Evolutionary conservation across 1,139 yeast genomes (phyloP).

Genomic region (Pichia sp.): DNA sequence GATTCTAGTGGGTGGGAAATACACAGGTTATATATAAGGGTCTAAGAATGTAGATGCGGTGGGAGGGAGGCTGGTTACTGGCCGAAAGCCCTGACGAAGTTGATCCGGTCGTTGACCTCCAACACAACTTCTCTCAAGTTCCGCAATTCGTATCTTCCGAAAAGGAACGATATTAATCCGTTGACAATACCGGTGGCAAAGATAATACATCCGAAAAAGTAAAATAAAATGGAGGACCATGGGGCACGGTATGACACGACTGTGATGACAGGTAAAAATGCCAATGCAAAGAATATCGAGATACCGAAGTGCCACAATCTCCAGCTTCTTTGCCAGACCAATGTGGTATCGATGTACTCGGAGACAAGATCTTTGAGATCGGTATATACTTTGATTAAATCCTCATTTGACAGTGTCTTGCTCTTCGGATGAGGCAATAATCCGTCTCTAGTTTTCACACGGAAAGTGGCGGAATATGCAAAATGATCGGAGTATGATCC

Average conservation of each 20-base stretch:
- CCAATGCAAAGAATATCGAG: conserved; percentile 51
- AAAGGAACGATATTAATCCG: conserved; percentile 76
- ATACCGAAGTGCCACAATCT: conserved; percentile 62
- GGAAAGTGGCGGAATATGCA: conserved; percentile 68
- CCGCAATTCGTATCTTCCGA: conserved; percentile 76
- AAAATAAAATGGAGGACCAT: conserved; percentile 60
- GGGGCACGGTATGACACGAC: conserved; percentile 57
- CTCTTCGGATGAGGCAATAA: neutral
- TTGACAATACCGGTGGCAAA: conserved; percentile 68
- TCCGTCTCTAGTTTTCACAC: conserved; percentile 11
- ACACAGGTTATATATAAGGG: too few species aligned
- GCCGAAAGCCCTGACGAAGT: conserved; percentile 14
- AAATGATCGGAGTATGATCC: conserved; percentile 92
- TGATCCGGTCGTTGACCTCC: conserved; percentile 52
- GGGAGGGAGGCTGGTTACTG: too few species aligned
- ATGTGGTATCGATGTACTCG: conserved; percentile 49
- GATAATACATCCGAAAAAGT: conserved; percentile 49
- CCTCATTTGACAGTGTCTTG: conserved; percentile 18
- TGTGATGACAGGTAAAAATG: conserved; percentile 54
- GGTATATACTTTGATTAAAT: conserved; percentile 40
- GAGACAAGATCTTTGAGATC: conserved; percentile 58
- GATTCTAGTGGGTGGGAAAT: too few species aligned
- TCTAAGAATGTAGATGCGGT: too few species aligned
- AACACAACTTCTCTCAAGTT: conserved; percentile 68
- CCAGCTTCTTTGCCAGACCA: conserved; percentile 62